Base-by-base conservation (phyloP, 1,139 yeast species). In the Pichia sp. region DNA sequence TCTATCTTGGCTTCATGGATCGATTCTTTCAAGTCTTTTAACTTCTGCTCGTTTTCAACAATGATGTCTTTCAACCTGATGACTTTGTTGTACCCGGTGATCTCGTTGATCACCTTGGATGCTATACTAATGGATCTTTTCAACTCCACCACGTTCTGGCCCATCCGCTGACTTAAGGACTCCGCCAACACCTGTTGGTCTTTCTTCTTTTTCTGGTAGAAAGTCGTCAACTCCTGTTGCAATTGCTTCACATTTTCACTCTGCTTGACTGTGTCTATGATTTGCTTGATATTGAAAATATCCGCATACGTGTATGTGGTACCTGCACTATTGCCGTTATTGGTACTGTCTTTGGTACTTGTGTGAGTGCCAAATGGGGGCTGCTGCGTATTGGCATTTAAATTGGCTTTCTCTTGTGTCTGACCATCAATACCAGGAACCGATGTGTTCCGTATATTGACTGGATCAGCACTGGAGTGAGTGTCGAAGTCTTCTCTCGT, bases 71-170 rank as follows among this genome's bases (percentile, higher is more conserved):
- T 87, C 63, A 93, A 72, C 57, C 77, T 74, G 64, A 89, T 96
- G 56, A 95, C 89, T 12, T 86, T 77, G 0, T 93, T 79, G 68
- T 95, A 95, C 0, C 99, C 99, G 0, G 99, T 93, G 10, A 91
- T 85, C 64, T 92, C 97, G 66, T 95, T 95, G 47, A 93, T 73
- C 0, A 92, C 81, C 56, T 82, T 76, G 0, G 95, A 85, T 0
- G 93, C 92, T 0, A 84, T 79, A 58, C 85, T 79, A 2, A 87
- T 73, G 0, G 90, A 78, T 30, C 80, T 82, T 62, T 84, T 91
- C 38, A 87, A 67, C 8, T 85, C 80, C 60, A 84, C 88, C 58
- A 87, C 73, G 63, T 81, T 81, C 20, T 70, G 65, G 41, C 77
- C 82, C 44, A 86, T 60, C 64, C 75, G 75, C 56, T 83, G 79